Evolutionary conservation across 2,329 filamentous ascomycete species (phyloP), one percentile per base, ranked within the genome.

Genomic region (Pseudopithomyces maydicus): DNA sequence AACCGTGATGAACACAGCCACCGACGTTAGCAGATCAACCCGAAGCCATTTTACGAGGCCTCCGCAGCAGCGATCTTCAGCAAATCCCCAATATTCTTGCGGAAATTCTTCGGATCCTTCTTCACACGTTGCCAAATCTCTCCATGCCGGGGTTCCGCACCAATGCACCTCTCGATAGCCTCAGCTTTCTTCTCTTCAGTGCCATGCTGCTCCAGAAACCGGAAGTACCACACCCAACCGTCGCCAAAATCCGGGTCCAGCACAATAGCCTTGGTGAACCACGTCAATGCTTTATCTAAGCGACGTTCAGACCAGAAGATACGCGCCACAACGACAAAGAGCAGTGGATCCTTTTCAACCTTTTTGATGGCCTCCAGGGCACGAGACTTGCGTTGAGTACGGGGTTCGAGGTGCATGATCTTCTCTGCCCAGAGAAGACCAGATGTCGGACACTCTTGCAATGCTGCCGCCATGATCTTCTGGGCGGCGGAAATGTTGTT

Each of bases 161-260:
- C 79, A 32, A 90, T 82, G 66, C 91, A 93, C 79, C 96, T 97
- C 55, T 82, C 82, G 6, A 97, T 75, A 32, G 97, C 89, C 72
- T 98, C 95, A 29, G 82, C 85, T 69, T 90, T 84, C 87, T 98
- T 99, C 81, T 97, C 94, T 71, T 92, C 89, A 5, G 92, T 97
- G 10, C 95, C 96, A 78, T 99, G 93, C 81, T 97, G 91, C 65
- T 88, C 74, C 63, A 98, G 73, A 75, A 98, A 99, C 76, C 94
- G 93, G 77, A 92, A 95, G 77, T 97, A 99, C 94, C 94, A 99
- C 19, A 92, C 94, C 96, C 96, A 99, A 11, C 88, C 90, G 79
- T 99, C 96, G 49, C 95, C 95, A 49, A 87, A 80, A 74, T 98
- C 93, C 35, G 89, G 87, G 70, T 99, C 92, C 12, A 95, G 81